phyloP scores from a whole-genome alignment of 345 rosid species.

The Lumnitzera littorea region DNA sequence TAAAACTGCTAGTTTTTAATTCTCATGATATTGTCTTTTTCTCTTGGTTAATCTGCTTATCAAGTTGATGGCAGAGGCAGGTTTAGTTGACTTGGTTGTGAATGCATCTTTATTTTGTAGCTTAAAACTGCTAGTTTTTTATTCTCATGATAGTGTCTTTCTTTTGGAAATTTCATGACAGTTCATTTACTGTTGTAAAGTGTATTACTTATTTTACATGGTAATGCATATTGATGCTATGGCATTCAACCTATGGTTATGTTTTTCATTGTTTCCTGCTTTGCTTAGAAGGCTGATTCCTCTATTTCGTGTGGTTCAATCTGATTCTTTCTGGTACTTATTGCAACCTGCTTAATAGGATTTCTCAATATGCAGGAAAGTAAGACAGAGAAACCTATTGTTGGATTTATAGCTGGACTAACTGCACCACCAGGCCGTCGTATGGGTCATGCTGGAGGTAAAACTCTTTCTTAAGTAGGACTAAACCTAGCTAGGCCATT shows the following conservation, averaged over 20 bases:
- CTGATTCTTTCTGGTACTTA: neutral
- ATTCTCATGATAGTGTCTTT: no score
- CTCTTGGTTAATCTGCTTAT: no score
- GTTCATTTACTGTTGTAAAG: no score
- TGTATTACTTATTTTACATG: no score
- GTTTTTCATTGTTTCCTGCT: neutral
- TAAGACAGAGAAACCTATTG: slow-evolving; percentile 85
- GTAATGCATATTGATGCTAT: no score
- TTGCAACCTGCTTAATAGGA: neutral
- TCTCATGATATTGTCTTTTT: no score
- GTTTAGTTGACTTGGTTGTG: no score
- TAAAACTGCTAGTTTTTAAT: no score
- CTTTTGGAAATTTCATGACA: no score
- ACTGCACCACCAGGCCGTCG: slow-evolving; percentile 99
- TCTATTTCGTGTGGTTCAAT: neutral
- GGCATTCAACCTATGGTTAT: neutral
- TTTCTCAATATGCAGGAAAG: slow-evolving; percentile 62
- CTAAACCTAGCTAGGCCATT: neutral
- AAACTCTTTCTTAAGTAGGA: neutral
- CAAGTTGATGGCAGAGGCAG: no score
- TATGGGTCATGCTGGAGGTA: slow-evolving; percentile 99
- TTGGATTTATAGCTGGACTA: slow-evolving; percentile 94
- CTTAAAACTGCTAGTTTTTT: no score
- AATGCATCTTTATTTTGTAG: no score
- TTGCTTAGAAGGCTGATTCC: neutral